Conservation (phyloP, 306 rosid species). For the Rosa lucieae region DNA sequence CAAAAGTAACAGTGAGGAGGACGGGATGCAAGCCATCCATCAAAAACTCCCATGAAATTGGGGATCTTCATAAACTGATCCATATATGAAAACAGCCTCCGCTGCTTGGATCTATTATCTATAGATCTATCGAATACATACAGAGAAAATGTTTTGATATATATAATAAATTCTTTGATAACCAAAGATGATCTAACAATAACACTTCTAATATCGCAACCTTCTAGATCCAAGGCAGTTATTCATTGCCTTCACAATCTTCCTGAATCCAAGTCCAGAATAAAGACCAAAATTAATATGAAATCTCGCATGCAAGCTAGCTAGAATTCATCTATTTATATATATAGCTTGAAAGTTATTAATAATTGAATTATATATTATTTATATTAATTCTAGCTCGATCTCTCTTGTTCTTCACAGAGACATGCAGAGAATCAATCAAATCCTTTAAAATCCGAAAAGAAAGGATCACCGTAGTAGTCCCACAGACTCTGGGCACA, state of each 20-base stretch:
- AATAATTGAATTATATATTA: slow-evolving; percentile 5
- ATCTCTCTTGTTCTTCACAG: not conserved
- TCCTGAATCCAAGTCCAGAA: not conserved
- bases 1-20: not conserved
- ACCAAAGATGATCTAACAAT: not conserved
- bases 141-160: not conserved
- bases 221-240: not conserved
- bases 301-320: slow-evolving; percentile 1
- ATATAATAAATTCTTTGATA: not conserved
- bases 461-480: slow-evolving; percentile 72
- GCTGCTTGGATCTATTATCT: not conserved
- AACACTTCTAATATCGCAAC: not conserved
- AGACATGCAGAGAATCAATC: slow-evolving; percentile 17
- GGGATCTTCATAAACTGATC: not conserved
- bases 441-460: slow-evolving; percentile 51
- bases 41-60: not conserved
- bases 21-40: not conserved
- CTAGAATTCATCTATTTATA: not conserved
- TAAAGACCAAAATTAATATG: not conserved
- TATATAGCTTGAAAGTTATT: not conserved
- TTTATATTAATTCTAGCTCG: not conserved
- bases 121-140: not conserved
- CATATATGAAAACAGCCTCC: not conserved
- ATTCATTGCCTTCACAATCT: not conserved
- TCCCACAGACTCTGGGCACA: slow-evolving; percentile 64